phyloP scores from a whole-genome alignment of 768 basidiomycete species.

The Pleurotus tuber-regium region DNA sequence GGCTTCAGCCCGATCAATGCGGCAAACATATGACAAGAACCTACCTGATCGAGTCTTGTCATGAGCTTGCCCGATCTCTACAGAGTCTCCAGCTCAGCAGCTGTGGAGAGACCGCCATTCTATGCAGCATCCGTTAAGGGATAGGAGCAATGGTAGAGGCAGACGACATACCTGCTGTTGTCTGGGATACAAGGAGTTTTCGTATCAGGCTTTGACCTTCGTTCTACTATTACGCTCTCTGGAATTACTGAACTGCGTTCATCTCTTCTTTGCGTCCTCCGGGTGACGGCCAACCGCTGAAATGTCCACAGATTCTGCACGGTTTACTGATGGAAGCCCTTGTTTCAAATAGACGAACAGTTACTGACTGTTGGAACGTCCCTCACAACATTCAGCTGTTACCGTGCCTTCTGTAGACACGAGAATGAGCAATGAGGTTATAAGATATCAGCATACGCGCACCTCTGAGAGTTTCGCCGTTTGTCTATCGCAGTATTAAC shows the following conservation, averaged over 20 bases:
- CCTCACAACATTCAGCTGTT: conserved; percentile 75
- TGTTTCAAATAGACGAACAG: conserved; percentile 96
- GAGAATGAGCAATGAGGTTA: too few relatives aligned
- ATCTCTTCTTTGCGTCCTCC: conserved; percentile 84
- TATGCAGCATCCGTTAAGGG: conserved; percentile 21
- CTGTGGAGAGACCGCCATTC: conserved; percentile 76
- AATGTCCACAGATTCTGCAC: conserved; percentile 91
- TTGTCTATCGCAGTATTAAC: conserved; percentile 92
- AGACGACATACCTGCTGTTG: conserved; percentile 67
- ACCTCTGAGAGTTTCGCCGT: conserved; percentile 77
- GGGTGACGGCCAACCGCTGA: conserved; percentile 98
- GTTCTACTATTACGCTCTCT: conserved; percentile 89
- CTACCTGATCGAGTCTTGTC: conserved; percentile 94
- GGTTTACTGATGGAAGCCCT: conserved; percentile 80
- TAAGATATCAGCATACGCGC: conserved; percentile 22
- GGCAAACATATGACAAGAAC: conserved; percentile 15
- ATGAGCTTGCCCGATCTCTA: conserved; percentile 95
- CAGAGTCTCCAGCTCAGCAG: conserved; percentile 72
- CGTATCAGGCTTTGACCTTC: conserved; percentile 70
- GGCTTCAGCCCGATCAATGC: background rate
- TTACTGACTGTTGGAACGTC: conserved; percentile 92
- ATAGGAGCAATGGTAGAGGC: background rate
- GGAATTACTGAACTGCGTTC: conserved; percentile 88
- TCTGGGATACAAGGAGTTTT: conserved; percentile 69
- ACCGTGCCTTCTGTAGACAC: conserved; percentile 59